phyloP scores from a whole-genome alignment of 441 rosid genomes.

The Corymbia calophylla region DNA sequence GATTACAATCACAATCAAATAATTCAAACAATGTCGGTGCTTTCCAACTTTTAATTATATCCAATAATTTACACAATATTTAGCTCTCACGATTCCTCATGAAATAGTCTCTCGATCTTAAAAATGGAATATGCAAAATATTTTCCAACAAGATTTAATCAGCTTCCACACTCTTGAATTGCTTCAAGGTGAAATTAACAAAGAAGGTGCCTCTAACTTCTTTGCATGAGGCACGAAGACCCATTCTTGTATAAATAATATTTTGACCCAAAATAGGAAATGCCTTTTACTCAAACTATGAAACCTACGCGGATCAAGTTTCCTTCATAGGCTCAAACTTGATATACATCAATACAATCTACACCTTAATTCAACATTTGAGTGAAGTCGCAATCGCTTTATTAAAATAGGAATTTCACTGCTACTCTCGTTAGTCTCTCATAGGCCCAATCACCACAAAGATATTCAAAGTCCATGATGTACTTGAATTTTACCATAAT shows the following conservation, averaged over 20 bases:
- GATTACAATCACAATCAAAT: no score
- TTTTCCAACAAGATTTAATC: no score
- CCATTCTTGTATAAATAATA: no score
- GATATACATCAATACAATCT: not conserved
- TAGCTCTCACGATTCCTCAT: not conserved
- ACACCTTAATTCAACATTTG: not conserved
- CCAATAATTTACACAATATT: no score
- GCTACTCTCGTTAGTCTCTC: not conserved
- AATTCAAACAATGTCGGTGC: no score
- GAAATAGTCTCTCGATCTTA: no score
- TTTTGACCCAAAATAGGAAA: no score
- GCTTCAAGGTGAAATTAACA: not conserved
- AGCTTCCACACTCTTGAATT: not conserved
- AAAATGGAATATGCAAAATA: no score
- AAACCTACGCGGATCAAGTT: not conserved
- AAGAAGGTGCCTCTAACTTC: not conserved
- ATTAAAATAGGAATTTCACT: no score
- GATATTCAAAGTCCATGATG: no score
- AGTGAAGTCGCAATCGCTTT: not conserved
- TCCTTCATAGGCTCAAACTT: not conserved
- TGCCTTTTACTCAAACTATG: not conserved
- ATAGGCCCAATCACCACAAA: not conserved
- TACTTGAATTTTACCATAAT: not conserved
- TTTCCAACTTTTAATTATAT: no score
- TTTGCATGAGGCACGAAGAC: no score